A percentile compares a stretch with the other conserved stretches of the same genome.
phyloP scores from a whole-genome alignment of 129 eudicot genomes.

The Ambrosia trifida region DNA sequence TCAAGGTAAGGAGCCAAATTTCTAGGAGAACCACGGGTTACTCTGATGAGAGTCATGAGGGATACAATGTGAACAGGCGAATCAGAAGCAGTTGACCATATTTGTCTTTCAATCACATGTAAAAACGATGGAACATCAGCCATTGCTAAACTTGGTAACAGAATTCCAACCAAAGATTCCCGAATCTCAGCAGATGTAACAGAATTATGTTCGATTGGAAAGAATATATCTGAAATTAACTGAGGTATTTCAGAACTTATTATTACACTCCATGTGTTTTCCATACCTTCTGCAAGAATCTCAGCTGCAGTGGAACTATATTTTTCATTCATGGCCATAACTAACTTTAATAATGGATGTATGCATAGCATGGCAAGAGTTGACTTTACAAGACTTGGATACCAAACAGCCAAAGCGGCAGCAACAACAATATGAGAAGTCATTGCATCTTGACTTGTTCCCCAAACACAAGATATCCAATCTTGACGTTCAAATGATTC shows the following conservation, averaged over 20 bases:
- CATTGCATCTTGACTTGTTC: conserved; percentile 98
- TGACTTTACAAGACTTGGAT: conserved; percentile 93
- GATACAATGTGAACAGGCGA: conserved; percentile 93
- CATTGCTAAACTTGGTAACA: conserved; percentile 95
- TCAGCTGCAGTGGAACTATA: conserved; percentile 90
- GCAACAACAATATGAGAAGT: conserved; percentile 89
- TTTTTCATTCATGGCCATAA: conserved; percentile 93
- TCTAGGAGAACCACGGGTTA: conserved; percentile 90
- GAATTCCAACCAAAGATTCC: conserved; percentile 70
- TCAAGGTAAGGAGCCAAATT: conserved; percentile 82
- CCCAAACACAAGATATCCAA: conserved; percentile 94
- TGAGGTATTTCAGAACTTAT: conserved; percentile 81
- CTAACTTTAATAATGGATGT: conserved; percentile 76
- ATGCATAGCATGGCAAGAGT: conserved; percentile 58
- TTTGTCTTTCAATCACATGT: conserved; percentile 82
- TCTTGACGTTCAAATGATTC: conserved; percentile 93
- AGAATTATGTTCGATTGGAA: conserved; percentile 69
- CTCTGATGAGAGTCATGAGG: conserved; percentile 77
- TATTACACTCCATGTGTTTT: conserved; percentile 85
- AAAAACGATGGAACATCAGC: conserved; percentile 79
- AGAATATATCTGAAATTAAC: conserved; percentile 73
- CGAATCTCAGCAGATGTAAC: conserved; percentile 56
- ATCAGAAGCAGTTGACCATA: conserved; percentile 99
- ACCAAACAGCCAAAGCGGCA: conserved; percentile 94
- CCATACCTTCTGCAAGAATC: conserved; percentile 97